Evolutionary conservation across 371 early-diverging fungal species (phyloP), one percentile per base, ranked within the genome.

Genomic region (Lichtheimia ramosa): DNA sequence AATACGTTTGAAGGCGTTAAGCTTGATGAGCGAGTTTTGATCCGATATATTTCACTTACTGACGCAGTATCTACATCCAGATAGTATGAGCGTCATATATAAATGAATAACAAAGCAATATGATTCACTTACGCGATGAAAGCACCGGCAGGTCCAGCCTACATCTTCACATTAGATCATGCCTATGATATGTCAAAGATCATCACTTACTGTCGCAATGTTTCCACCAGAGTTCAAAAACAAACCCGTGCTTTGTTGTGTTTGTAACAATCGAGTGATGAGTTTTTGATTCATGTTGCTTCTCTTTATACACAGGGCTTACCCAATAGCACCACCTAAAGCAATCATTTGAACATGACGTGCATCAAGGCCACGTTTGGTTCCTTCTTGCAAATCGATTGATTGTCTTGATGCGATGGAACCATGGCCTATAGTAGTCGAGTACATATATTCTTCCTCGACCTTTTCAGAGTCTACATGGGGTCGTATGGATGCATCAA

Each of bases 261-360:
- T 43, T 25, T 34, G 34, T 8, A 34, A 34, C 34, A 34, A 34
- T 34, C 10, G 34, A 34, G 8, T 2, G 10, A 34, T 34, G 34
- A 34, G 34, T 34, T 34, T 34, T 34, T 1, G 34, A 34, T 34
- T 10, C 34, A 34, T 34, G 10, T 10, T 34, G 10, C 10, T 34
- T 34, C 6, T 34, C 34, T 10, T n/a, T 34, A n/a, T 46, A n/a
- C 16, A 18, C 46, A 18, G 46, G n/a, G 67, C 10, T 83, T 75
- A 73, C 73, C 73, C 73, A 64, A 70, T 71, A 62, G 64, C 64
- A n/a, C 85, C 86, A 67, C 89, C 89, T 18, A 90, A 79, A 48
- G 89, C 85, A 61, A 92, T 91, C 93, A 92, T 92, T 58, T 85
- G 81, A 67, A 92, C 83, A 65, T 92, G 92, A 34, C 93, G 81